Percentiles rank a stretch among this genome's conserved stretches.
These are phyloP conservation scores for Corniculantispora saksenae DNA, from an alignment of 2,329 filamentous ascomycete genomes.

Conservation along the genomic window DNA sequence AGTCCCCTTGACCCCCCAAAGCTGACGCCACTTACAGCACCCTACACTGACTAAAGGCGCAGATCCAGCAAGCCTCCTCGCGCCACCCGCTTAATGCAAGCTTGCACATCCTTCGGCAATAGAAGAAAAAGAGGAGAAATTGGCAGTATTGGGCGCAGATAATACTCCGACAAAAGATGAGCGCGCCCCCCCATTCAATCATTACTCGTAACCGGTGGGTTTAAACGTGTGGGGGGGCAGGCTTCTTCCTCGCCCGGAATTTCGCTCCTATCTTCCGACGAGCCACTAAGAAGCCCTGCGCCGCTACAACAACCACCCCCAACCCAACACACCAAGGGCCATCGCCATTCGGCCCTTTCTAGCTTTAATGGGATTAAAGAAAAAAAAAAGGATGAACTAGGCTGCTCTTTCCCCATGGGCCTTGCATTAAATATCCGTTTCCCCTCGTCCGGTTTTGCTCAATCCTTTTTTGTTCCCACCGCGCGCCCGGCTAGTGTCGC, in stretches of 20 bases:
- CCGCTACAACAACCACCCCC: not conserved
- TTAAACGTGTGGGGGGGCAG: not conserved
- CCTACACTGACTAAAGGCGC: too few species aligned
- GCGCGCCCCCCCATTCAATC: too few species aligned
- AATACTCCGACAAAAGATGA: too few species aligned
- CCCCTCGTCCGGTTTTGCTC: not conserved
- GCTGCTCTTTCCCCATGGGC: not conserved
- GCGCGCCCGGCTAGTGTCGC: too few species aligned
- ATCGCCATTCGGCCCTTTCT: conserved; percentile 13
- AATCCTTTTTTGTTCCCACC: not conserved
- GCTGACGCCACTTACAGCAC: not conserved
- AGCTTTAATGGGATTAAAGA: not conserved
- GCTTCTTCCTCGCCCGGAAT: not conserved
- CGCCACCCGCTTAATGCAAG: conserved; percentile 9
- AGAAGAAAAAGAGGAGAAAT: too few species aligned
- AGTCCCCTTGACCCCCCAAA: not conserved
- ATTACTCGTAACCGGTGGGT: conserved; percentile 12
- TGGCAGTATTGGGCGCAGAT: too few species aligned
- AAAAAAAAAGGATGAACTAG: too few species aligned
- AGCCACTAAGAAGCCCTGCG: not conserved
- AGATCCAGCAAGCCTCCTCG: conserved; percentile 4
- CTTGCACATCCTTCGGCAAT: conserved; percentile 1
- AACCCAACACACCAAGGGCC: not conserved
- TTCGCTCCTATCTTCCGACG: conserved; percentile 1
- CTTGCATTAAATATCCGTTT: not conserved